These are phyloP conservation scores for Huntiella moniliformis DNA, from an alignment of 2,329 filamentous ascomycete species.

Conservation along the genomic window DNA sequence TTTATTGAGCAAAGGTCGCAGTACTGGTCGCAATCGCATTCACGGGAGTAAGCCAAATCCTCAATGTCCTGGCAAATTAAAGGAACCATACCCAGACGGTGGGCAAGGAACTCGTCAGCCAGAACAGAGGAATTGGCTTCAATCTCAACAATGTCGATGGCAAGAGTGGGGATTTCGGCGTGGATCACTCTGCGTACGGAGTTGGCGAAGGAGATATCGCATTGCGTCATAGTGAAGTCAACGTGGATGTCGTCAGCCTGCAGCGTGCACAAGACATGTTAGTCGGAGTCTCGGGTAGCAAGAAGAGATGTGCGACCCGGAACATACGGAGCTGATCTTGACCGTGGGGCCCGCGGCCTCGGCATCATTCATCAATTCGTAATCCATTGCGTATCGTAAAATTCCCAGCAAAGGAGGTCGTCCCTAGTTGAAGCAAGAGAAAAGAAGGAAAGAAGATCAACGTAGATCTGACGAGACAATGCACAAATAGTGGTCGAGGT, in stretches of 20 bases:
- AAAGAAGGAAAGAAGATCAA: not conserved
- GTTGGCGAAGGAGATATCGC: constrained; percentile 84
- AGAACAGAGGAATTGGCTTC: constrained; percentile 88
- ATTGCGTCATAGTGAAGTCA: constrained; percentile 78
- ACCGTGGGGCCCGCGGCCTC: constrained; percentile 37
- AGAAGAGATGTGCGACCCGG: not conserved
- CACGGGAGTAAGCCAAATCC: constrained; percentile 67
- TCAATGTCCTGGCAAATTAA: constrained; percentile 71
- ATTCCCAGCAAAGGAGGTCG: not conserved
- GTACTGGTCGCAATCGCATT: constrained; percentile 92
- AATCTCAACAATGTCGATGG: constrained; percentile 87
- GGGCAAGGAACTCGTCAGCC: constrained; percentile 87
- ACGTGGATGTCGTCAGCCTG: constrained; percentile 67
- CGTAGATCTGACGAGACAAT: too few relatives aligned
- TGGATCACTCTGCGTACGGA: constrained; percentile 78
- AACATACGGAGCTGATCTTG: constrained; percentile 39
- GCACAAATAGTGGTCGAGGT: too few relatives aligned
- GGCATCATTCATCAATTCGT: constrained; percentile 42
- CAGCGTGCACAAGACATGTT: not conserved
- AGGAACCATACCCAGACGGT: constrained; percentile 78
- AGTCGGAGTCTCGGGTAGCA: not conserved
- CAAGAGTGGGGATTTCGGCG: constrained; percentile 83
- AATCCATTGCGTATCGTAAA: constrained; percentile 27
- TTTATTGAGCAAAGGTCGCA: constrained; percentile 83
- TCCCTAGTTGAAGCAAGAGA: not conserved